A percentile compares a stretch with the other conserved stretches of the same genome.
phyloP scores from a whole-genome alignment of 2,329 filamentous ascomycete genomes.

The Trichoderma sp. region DNA sequence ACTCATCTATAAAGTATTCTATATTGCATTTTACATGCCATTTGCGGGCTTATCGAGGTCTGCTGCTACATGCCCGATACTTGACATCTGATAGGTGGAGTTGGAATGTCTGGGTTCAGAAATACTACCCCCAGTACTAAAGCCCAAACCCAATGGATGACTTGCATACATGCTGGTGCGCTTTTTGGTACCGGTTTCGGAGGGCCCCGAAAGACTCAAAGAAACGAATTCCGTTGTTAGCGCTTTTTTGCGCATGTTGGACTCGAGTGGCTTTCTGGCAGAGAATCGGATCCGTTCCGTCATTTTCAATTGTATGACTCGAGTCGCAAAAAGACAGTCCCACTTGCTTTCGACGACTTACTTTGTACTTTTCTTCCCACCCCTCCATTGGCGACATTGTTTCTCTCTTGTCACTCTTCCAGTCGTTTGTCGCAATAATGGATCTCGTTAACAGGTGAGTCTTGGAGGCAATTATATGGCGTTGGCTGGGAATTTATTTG shows the following conservation, averaged over 20 bases:
- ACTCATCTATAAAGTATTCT: background rate
- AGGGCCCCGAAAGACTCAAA: background rate
- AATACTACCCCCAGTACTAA: background rate
- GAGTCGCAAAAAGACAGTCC: background rate
- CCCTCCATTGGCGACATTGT: background rate
- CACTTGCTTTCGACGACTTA: background rate
- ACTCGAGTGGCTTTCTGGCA: background rate
- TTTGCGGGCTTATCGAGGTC: background rate
- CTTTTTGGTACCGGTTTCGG: background rate
- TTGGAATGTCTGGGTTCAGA: background rate
- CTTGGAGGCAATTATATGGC: background rate
- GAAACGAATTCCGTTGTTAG: background rate
- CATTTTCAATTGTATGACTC: background rate
- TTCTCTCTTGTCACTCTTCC: background rate
- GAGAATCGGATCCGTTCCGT: background rate
- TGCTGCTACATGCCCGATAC: background rate
- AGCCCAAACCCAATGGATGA: background rate
- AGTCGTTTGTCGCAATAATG: conserved; percentile 37
- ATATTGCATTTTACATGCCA: background rate
- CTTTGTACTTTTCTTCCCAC: background rate
- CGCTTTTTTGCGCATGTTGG: background rate
- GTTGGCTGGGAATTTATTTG: background rate
- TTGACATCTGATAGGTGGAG: background rate
- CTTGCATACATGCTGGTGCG: background rate
- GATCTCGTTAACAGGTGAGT: conserved; percentile 62